Evolutionary conservation across 768 basidiomycete species (phyloP).

Genomic region (Tulasnella sp.): DNA sequence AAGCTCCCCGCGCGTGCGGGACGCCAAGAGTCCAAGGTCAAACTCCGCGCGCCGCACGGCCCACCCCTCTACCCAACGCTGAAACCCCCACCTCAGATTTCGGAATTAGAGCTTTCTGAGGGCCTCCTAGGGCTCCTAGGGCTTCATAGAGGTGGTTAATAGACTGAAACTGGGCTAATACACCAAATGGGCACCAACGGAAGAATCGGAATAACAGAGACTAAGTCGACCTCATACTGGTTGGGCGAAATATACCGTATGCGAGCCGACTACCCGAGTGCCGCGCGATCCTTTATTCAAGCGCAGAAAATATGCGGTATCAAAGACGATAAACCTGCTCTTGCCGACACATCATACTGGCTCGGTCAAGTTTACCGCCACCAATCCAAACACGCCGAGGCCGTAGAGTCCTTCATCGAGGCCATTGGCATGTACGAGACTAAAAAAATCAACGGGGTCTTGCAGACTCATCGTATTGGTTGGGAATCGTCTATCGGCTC

Average conservation of each 20-base stretch:
- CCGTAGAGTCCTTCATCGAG: not conserved
- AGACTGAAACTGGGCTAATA: too few species aligned
- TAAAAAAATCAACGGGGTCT: not conserved
- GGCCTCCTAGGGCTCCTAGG: too few species aligned
- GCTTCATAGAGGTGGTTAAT: too few species aligned
- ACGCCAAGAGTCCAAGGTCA: too few species aligned
- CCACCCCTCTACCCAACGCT: too few species aligned
- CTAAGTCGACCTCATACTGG: not conserved
- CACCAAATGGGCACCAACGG: too few species aligned
- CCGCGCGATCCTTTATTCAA: not conserved
- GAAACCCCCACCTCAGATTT: too few species aligned
- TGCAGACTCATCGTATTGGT: not conserved
- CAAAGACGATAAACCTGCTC: not conserved
- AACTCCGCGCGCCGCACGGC: too few species aligned
- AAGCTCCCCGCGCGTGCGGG: too few species aligned
- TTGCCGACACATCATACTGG: not conserved
- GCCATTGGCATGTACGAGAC: not conserved
- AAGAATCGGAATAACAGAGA: too few species aligned
- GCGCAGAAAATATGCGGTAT: not conserved
- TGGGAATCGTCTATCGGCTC: not conserved
- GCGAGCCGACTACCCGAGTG: not conserved
- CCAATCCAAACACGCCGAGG: not conserved
- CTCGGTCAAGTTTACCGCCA: not conserved
- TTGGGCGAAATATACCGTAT: not conserved
- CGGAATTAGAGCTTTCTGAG: too few species aligned